A percentile compares a stretch with the other conserved stretches of the same genome.
Conservation (phyloP, 768 basidiomycete genomes). For the Boletus sp. region DNA sequence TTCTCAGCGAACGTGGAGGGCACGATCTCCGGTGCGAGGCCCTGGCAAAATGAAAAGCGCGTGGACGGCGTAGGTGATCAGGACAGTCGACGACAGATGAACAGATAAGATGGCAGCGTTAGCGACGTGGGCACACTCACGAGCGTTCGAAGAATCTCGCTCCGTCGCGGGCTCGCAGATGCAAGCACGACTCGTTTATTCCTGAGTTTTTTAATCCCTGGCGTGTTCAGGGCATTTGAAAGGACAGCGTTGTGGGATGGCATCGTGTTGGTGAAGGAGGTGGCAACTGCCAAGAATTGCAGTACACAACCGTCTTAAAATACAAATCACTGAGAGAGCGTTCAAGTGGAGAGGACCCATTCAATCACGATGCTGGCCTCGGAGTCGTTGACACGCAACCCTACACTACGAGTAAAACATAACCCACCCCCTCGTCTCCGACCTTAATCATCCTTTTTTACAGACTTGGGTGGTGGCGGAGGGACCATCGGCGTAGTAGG, state of each 20-base stretch:
- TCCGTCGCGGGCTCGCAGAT: constrained; percentile 80
- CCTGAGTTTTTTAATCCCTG: constrained; percentile 60
- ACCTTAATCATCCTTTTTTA: constrained; percentile 29
- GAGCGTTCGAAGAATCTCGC: constrained; percentile 74
- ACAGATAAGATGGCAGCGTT: background rate
- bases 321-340: background rate
- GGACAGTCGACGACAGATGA: background rate
- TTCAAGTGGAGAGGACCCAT: background rate
- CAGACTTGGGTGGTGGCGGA: constrained; percentile 20
- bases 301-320: too few species aligned
- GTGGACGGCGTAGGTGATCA: background rate
- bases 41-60: constrained; percentile 32
- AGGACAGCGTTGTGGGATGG: constrained; percentile 49
- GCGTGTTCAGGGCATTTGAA: constrained; percentile 59
- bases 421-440: background rate
- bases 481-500: constrained; percentile 16
- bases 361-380: background rate
- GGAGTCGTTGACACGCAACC: background rate
- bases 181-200: constrained; percentile 82
- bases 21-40: constrained; percentile 64
- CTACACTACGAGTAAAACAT: background rate
- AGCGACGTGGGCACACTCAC: constrained; percentile 40
- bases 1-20: constrained; percentile 82
- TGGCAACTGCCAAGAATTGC: too few species aligned
- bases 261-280: background rate